phyloP scores from a whole-genome alignment of 2,329 filamentous ascomycete species.

The Exserohilum rostratum region DNA sequence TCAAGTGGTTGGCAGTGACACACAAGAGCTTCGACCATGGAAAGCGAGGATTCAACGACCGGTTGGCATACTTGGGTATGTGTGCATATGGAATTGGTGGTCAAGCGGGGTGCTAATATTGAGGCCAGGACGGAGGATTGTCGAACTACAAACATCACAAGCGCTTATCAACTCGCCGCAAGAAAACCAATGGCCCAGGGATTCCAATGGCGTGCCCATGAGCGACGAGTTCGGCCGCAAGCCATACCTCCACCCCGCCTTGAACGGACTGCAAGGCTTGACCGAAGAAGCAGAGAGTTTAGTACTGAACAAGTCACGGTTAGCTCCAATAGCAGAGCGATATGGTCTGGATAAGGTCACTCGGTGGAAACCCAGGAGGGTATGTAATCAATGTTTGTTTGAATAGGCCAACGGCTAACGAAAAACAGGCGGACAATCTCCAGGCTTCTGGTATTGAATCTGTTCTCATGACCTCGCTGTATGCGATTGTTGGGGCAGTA shows the following conservation, averaged over 20 bases:
- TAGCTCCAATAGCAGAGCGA: conserved; percentile 70
- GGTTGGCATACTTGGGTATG: conserved; percentile 84
- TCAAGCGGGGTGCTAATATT: conserved; percentile 18
- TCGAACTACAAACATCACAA: conserved; percentile 69
- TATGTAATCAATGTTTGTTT: conserved; percentile 53
- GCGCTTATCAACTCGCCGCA: conserved; percentile 61
- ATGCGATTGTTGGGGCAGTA: conserved; percentile 86
- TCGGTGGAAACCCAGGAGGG: conserved; percentile 86
- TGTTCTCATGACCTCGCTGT: conserved; percentile 77
- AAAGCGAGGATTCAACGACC: conserved; percentile 90
- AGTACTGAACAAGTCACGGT: conserved; percentile 67
- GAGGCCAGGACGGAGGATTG: conserved; percentile 64
- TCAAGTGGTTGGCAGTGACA: conserved; percentile 96
- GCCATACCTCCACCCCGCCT: conserved; percentile 72
- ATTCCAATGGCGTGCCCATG: conserved; percentile 23
- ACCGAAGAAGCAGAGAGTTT: conserved; percentile 64
- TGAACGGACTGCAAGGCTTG: conserved; percentile 77
- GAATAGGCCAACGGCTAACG: not conserved
- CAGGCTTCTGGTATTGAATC: conserved; percentile 73
- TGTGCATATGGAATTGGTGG: not conserved
- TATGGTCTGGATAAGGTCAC: conserved; percentile 77
- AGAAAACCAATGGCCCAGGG: conserved; percentile 28
- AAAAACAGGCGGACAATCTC: conserved; percentile 67
- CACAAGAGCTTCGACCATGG: conserved; percentile 99
- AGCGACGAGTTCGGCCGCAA: conserved; percentile 57